phyloP scores from a whole-genome alignment of 352 stramenopile species.

The Globisporangium cederbergense region DNA sequence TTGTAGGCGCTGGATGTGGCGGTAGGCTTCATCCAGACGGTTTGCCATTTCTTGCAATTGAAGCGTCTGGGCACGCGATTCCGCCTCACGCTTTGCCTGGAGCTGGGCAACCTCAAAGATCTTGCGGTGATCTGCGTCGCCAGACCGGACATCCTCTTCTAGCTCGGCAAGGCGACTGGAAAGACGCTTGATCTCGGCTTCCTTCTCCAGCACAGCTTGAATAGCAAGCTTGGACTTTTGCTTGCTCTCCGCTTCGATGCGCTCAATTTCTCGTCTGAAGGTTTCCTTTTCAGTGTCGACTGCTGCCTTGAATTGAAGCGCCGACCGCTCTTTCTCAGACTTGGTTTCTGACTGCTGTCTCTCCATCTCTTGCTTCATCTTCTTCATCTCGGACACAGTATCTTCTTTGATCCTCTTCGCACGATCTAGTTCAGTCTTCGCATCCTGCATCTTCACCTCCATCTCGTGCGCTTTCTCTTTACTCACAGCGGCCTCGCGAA shows the following conservation, averaged over 20 bases:
- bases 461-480: constrained; percentile 43
- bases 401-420: constrained; percentile 57
- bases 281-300: constrained; percentile 41
- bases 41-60: constrained; percentile 51
- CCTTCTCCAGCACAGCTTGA: constrained; percentile 77
- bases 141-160: constrained; percentile 82
- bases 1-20: constrained; percentile 51
- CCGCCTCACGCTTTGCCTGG: constrained; percentile 77
- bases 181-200: constrained; percentile 63
- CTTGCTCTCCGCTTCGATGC: constrained; percentile 73
- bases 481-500: constrained; percentile 49
- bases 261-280: constrained; percentile 55
- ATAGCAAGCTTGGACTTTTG: constrained; percentile 85
- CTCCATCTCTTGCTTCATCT: constrained; percentile 49
- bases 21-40: constrained; percentile 39
- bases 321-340: constrained; percentile 10
- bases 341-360: constrained; percentile 16
- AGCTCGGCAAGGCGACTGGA: constrained; percentile 55
- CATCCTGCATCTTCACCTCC: constrained; percentile 49
- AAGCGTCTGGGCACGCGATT: constrained; percentile 47
- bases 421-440: constrained; percentile 43
- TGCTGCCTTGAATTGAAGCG: constrained; percentile 18
- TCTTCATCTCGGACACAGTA: constrained; percentile 31
- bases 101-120: constrained; percentile 87
- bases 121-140: constrained; percentile 80